Evolutionary conservation across 805 yeast genomes (phyloP).

Genomic region (Spathaspora arborariae): DNA sequence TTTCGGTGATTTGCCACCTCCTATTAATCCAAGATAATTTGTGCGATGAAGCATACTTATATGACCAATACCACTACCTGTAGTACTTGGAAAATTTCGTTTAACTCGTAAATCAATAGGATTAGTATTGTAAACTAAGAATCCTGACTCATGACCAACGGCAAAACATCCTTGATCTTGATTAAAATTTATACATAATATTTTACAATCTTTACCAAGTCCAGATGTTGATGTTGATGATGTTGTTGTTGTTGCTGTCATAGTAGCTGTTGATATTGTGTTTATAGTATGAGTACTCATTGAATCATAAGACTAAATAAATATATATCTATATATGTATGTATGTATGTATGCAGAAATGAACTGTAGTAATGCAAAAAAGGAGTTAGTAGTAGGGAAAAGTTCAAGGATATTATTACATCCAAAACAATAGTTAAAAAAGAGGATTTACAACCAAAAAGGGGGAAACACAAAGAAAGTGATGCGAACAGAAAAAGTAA

Average conservation of each 20-base stretch:
- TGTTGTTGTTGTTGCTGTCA: neutral
- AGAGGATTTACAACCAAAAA: no score
- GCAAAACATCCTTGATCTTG: conserved; percentile 92
- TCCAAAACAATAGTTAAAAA: no score
- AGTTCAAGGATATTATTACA: no score
- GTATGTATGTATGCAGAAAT: no score
- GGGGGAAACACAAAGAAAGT: no score
- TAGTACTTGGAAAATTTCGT: conserved; percentile 38
- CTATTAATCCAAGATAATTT: conserved; percentile 83
- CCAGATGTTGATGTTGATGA: neutral
- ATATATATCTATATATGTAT: no score
- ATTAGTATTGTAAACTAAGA: conserved; percentile 79
- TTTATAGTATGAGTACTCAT: neutral
- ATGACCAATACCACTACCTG: conserved; percentile 53
- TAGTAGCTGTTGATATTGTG: neutral
- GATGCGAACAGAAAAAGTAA: no score
- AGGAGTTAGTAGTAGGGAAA: no score
- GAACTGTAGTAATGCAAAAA: neutral
- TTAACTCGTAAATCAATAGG: conserved; percentile 77
- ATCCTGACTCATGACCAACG: conserved; percentile 75
- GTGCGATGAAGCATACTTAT: conserved; percentile 85
- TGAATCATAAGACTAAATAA: neutral
- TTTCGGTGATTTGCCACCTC: conserved; percentile 81
- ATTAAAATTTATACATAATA: conserved; percentile 66
- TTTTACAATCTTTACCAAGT: conserved; percentile 12